Conservation (phyloP, 2,329 filamentous ascomycete genomes). For the Cercospora sp. region DNA sequence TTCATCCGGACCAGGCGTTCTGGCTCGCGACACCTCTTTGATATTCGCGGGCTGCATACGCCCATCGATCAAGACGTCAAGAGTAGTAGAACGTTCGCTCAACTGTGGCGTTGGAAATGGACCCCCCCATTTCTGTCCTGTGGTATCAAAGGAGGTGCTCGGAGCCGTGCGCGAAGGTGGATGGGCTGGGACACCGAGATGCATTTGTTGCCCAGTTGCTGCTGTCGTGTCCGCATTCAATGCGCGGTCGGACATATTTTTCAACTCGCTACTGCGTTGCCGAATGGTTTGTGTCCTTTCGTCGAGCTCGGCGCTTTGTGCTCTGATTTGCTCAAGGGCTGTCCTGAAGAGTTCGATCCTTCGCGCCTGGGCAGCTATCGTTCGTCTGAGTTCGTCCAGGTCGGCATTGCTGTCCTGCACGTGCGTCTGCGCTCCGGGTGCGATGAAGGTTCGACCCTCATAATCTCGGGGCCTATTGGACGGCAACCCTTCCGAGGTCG, state of each 20-base stretch:
- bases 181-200: not conserved
- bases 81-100: not conserved
- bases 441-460: not conserved
- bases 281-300: not conserved
- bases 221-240: not conserved
- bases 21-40: slow-evolving; percentile 21
- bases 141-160: not conserved
- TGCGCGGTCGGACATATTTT: not conserved
- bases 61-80: slow-evolving; percentile 17
- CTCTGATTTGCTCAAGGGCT: not conserved
- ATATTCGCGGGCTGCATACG: slow-evolving; percentile 20
- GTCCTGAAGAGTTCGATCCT: not conserved
- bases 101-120: not conserved
- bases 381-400: slow-evolving; percentile 3
- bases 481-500: not conserved
- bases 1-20: slow-evolving; percentile 22
- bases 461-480: not conserved
- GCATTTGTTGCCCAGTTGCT: not conserved
- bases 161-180: not conserved
- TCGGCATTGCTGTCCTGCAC: not conserved
- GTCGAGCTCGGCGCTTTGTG: not conserved
- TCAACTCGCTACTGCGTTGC: not conserved
- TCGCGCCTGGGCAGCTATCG: not conserved
- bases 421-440: not conserved
- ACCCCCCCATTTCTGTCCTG: not conserved